Evolutionary conservation across 2,329 filamentous ascomycete genomes (phyloP).

Genomic region (Kalmusia sp.): DNA sequence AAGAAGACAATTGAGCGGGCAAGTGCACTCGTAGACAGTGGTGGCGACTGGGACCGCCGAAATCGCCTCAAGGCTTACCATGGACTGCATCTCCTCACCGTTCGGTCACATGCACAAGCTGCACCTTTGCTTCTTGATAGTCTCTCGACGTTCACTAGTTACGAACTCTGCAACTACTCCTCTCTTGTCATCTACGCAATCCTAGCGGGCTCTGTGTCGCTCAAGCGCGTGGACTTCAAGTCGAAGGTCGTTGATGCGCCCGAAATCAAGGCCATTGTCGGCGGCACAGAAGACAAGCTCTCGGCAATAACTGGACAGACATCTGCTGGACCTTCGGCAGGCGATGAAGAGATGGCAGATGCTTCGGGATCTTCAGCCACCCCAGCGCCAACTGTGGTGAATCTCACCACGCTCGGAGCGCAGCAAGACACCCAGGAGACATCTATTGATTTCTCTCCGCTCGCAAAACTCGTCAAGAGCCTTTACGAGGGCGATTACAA

Average conservation of each 20-base stretch:
- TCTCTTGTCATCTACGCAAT: slow-evolving; percentile 94
- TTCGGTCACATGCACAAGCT: slow-evolving; percentile 87
- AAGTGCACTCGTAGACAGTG: slow-evolving; percentile 87
- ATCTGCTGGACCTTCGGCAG: slow-evolving; percentile 79
- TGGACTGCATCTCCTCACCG: slow-evolving; percentile 88
- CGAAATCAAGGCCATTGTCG: slow-evolving; percentile 96
- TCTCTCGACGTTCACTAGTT: slow-evolving; percentile 96
- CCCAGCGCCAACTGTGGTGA: slow-evolving; percentile 75
- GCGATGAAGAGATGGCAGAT: slow-evolving; percentile 78
- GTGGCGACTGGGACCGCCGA: slow-evolving; percentile 97
- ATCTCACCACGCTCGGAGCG: slow-evolving; percentile 84
- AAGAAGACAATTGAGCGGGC: slow-evolving; percentile 95
- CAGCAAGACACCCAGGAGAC: slow-evolving; percentile 76
- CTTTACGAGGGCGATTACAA: slow-evolving; percentile 95
- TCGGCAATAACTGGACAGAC: slow-evolving; percentile 80
- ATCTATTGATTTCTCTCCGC: slow-evolving; percentile 85
- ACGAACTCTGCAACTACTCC: slow-evolving; percentile 97
- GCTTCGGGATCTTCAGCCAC: slow-evolving; percentile 56
- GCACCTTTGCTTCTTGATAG: slow-evolving; percentile 95
- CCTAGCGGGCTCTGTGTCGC: slow-evolving; percentile 88
- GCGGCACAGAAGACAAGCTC: slow-evolving; percentile 86
- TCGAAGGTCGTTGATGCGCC: slow-evolving; percentile 97
- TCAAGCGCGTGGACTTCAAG: slow-evolving; percentile 99
- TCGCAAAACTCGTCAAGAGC: slow-evolving; percentile 87
- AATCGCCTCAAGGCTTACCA: slow-evolving; percentile 99